Percentiles rank a stretch among this genome's conserved stretches.
phyloP scores from a whole-genome alignment of 2,329 filamentous ascomycete species.

The Botrytis aclada region DNA sequence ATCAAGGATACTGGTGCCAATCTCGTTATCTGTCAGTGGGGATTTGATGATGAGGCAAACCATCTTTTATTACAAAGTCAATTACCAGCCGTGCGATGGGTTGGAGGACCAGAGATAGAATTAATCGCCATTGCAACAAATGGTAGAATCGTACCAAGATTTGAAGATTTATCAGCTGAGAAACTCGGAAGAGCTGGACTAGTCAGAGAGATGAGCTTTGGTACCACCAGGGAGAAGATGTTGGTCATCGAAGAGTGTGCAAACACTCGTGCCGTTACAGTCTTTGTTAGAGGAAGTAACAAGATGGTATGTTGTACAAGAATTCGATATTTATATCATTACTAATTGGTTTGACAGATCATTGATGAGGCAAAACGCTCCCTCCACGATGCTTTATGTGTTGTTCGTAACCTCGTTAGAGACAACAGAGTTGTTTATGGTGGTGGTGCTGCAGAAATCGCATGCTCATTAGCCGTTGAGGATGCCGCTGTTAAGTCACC shows the following conservation, averaged over 20 bases:
- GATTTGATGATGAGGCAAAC: constrained; percentile 98
- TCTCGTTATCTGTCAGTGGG: constrained; percentile 98
- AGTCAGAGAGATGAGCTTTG: constrained; percentile 93
- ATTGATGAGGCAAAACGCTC: constrained; percentile 99
- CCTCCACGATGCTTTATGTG: constrained; percentile 93
- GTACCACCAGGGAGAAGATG: constrained; percentile 99
- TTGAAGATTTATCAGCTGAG: constrained; percentile 86
- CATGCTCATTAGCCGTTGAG: constrained; percentile 93
- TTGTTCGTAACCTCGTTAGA: constrained; percentile 90
- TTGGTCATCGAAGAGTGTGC: constrained; percentile 98
- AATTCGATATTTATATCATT: not conserved
- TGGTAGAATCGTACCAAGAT: constrained; percentile 92
- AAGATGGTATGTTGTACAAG: constrained; percentile 74
- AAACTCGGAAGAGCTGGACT: constrained; percentile 90
- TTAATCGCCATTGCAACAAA: constrained; percentile 98
- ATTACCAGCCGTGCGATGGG: constrained; percentile 94
- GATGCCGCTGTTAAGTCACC: constrained; percentile 92
- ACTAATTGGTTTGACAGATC: constrained; percentile 58
- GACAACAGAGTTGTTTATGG: constrained; percentile 98
- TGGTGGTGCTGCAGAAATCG: constrained; percentile 93
- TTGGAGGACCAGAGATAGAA: constrained; percentile 96
- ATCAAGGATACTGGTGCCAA: constrained; percentile 98
- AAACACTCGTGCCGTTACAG: constrained; percentile 92
- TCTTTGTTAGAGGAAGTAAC: constrained; percentile 96
- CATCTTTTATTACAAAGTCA: constrained; percentile 94